These are phyloP conservation scores for Prosopis cineraria DNA, from an alignment of 306 rosid species.

Conservation along the genomic window DNA sequence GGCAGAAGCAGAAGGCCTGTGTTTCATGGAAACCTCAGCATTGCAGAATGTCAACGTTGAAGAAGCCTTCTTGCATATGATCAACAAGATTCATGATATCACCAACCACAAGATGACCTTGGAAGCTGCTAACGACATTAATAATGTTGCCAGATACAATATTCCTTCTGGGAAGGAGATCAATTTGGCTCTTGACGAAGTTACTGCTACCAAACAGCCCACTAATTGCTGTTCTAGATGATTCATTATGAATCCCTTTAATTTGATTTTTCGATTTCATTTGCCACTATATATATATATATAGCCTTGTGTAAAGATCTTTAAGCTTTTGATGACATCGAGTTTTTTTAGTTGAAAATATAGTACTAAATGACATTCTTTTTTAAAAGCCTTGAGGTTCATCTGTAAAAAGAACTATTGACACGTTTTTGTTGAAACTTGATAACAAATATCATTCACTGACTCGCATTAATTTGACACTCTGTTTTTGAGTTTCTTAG, in stretches of 20 bases:
- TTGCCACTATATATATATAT: neutral
- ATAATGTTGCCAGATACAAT: neutral
- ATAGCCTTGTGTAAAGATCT: neutral
- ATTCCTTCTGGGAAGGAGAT: conserved; percentile 61
- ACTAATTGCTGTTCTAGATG: conserved; percentile 55
- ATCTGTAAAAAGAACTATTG: neutral
- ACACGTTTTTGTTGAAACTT: neutral
- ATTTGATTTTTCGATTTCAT: neutral
- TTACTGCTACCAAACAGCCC: conserved; percentile 72
- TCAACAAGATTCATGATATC: conserved; percentile 65
- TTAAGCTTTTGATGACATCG: neutral
- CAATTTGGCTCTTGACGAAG: conserved; percentile 60
- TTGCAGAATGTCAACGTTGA: conserved; percentile 78
- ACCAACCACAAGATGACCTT: conserved; percentile 65
- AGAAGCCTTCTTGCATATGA: conserved; percentile 72
- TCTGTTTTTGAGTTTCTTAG: no score
- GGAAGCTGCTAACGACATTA: conserved; percentile 48
- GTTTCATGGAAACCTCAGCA: conserved; percentile 96
- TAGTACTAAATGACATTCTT: neutral
- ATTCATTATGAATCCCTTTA: neutral
- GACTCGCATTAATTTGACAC: neutral
- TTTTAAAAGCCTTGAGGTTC: no score
- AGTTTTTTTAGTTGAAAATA: neutral
- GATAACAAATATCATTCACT: neutral
- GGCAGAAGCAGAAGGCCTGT: conserved; percentile 69